Conservation (phyloP, 2,329 filamentous ascomycete genomes). For the Lasiodiplodia sp. region DNA sequence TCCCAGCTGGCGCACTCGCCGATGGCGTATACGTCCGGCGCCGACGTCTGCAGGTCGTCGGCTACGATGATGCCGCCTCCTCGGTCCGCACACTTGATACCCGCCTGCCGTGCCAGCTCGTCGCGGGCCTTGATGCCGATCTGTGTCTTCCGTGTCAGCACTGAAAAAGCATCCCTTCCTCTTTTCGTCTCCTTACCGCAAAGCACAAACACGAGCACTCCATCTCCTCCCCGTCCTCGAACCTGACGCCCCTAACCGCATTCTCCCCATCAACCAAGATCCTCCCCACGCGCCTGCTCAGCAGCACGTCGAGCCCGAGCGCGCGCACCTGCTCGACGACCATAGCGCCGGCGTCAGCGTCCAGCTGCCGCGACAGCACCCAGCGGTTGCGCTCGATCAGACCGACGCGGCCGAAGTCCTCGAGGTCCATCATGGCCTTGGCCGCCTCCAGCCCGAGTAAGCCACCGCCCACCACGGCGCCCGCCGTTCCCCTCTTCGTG, state of each 20-base stretch:
- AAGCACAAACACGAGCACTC: slow-evolving; percentile 85
- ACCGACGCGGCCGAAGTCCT: slow-evolving; percentile 75
- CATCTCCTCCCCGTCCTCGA: slow-evolving; percentile 81
- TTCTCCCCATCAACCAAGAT: slow-evolving; percentile 74
- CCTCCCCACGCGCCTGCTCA: slow-evolving; percentile 76
- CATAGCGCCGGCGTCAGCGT: slow-evolving; percentile 79
- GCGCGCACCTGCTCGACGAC: slow-evolving; percentile 81
- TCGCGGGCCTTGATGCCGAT: slow-evolving; percentile 86
- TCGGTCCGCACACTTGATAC: slow-evolving; percentile 74
- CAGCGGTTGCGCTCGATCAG: slow-evolving; percentile 83
- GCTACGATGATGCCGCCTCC: slow-evolving; percentile 79
- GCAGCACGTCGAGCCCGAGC: slow-evolving; percentile 81
- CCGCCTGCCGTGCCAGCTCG: slow-evolving; percentile 73
- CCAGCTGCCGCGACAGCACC: slow-evolving; percentile 83
- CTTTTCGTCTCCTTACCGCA: slow-evolving; percentile 62
- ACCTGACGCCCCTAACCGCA: slow-evolving; percentile 74
- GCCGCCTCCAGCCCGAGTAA: slow-evolving; percentile 86
- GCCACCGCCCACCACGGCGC: slow-evolving; percentile 83
- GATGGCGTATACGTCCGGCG: slow-evolving; percentile 80
- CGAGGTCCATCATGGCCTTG: slow-evolving; percentile 88
- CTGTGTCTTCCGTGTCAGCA: slow-evolving; percentile 37
- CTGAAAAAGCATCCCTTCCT: slow-evolving; percentile 16
- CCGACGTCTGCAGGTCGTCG: slow-evolving; percentile 71
- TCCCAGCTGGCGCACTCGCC: slow-evolving; percentile 93
- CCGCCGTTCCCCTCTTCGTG: slow-evolving; percentile 70